Evolutionary conservation across 2,329 filamentous ascomycete species (phyloP), one percentile per base, ranked within the genome.

Genomic region (Alternaria rosae): DNA sequence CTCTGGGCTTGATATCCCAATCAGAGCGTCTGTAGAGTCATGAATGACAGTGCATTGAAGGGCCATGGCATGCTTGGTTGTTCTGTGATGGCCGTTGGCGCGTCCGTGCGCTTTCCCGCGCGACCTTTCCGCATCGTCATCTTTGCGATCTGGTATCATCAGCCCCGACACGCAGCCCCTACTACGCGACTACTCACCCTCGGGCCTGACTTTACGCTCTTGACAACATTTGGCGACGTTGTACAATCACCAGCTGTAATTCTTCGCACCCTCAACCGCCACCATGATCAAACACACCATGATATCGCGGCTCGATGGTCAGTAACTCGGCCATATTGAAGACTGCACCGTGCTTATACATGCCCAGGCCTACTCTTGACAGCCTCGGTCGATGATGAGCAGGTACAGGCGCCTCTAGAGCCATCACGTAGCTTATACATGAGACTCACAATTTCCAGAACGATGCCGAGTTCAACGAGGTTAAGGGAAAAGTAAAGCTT

Each of bases 271-370:
- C 53, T 23, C 51, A 38, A 9, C 51, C 54, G 59, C 54, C 45
- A 54, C 57, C 38, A 95, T 94, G 93, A 94, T 97, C 75, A 89
- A 88, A 80, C 95, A 94, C 74, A 99, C 94, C 55, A 92, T 97
- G 83, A 97, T 99, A 83, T 91, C 93, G 69, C 88, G 95, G 81
- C 87, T 98, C 54, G 95, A 98, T 82, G 94, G 93, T 95, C 50
- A 63, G 65, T 58, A 55, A 38, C 45, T 44, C 28, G 53, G 48
- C 54, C 42, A 38, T 64, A 51, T 54, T 59, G 47, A 21, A 35
- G 55, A 26, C 30, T 17, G 11, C 35, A 32, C 20, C 35, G 52
- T 57, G 23, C 73, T 79, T 60, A 78, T 65, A 57, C 12, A 30
- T 8, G 5, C 28, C 28, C 57, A 97, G 94, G 94, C 86, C 88